Percentiles rank a stretch among this genome's conserved stretches.
These are phyloP conservation scores for Leccinum boreale DNA, from an alignment of 768 basidiomycete genomes.

Conservation along the genomic window DNA sequence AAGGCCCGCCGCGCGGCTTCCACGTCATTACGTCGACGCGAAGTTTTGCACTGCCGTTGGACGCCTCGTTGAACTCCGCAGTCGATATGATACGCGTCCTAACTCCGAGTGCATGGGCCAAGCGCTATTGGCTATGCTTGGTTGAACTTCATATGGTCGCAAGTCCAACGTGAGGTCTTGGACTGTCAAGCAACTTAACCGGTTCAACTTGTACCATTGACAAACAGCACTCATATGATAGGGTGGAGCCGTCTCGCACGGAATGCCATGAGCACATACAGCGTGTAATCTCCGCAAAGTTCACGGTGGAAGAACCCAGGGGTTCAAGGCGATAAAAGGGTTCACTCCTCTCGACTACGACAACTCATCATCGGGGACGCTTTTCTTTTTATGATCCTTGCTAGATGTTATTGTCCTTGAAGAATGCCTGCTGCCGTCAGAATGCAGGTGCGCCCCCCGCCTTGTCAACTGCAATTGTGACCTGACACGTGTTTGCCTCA, in stretches of 20 bases:
- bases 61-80: neutral
- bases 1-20: neutral
- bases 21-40: neutral
- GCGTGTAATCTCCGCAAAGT: conserved; percentile 22
- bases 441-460: conserved; percentile 9
- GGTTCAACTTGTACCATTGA: neutral
- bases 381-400: conserved; percentile 15
- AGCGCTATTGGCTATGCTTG: neutral
- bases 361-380: conserved; percentile 3
- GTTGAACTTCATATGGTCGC: neutral
- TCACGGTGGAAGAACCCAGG: neutral
- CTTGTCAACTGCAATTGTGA: conserved; percentile 5
- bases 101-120: neutral
- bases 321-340: neutral
- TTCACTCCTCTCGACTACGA: neutral
- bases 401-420: conserved; percentile 1
- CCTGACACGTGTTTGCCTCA: conserved; percentile 32
- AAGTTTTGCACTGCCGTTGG: neutral
- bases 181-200: neutral
- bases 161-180: conserved; percentile 5
- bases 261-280: neutral
- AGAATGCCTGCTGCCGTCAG: conserved; percentile 2
- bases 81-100: neutral
- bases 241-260: conserved; percentile 6
- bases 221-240: neutral